Evolutionary conservation across 2,329 filamentous ascomycete genomes (phyloP), one percentile per base, ranked within the genome.

Genomic region (Diatrype stigma): DNA sequence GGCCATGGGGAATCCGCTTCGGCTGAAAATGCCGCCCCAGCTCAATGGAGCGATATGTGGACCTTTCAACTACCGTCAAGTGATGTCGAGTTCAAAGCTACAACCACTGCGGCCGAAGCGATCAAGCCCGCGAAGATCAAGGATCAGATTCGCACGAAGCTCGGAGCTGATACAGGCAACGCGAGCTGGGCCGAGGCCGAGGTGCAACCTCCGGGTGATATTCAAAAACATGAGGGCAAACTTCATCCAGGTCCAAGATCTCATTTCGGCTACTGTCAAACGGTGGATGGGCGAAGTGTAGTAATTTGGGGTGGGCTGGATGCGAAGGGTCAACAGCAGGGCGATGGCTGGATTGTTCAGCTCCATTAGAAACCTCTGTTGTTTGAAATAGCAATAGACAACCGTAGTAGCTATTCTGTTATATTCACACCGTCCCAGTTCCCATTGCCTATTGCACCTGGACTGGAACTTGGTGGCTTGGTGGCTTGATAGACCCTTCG

Each of bases 251-350:
- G 67, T 5, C 69, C 67, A 32, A 61, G 66, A 62, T 70, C 57
- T 48, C 76, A 55, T 63, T 78, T 63, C 51, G 69, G 52, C 45
- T 77, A 64, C 53, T 66, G 52, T 56, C 65, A 71, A 0, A 74
- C 77, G 47, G 65, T 74, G 3, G 73, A 74, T 54, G 76, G 72
- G 3, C 73, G 71, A 46, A 75, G 67, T 14, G 69, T 78, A 6
- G 66, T 81, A 3, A 57, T 79, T 12, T 82, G 78, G 78, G 79
- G 79, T n/a, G 79, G 79, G 0, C 53, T 72, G 3, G 73, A 74
- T 56, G 68, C 64, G 0, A 63, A 70, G 35, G 73, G 74, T 2
- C 68, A 68, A 44, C 61, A 54, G 16, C 67, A 72, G 46, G 66
- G 64, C 2, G 70, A 73, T 52, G 72, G 72, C 2, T 74, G 72